Evolutionary conservation across 2,329 filamentous ascomycete species (phyloP), one percentile per base, ranked within the genome.

Genomic region (Aspergillus pseudonomiae): DNA sequence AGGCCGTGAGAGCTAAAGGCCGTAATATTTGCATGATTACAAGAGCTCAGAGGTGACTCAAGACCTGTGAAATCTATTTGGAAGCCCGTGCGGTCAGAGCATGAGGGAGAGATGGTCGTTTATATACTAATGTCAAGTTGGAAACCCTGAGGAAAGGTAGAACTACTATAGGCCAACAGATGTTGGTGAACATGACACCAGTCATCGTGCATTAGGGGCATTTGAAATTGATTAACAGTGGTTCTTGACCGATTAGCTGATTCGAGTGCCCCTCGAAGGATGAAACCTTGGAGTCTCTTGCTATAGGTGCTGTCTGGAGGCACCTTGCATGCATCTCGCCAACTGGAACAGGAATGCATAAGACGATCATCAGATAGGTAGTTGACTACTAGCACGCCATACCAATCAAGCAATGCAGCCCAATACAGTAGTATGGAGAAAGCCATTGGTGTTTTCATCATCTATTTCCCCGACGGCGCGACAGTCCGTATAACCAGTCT

Each of bases 1-100:
- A 45, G 21, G 63, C 60, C 41, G 57, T 60, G 46, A 71, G 39
- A 32, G 63, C 63, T 45, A 65, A 43, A 28, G 59, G 24, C 9
- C 50, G 43, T 7, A 65, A 46, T 28, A 59, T n/a, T 28, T 62
- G 60, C 65, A 68, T 72, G n/a, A 11, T 58, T 19, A 39, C 21
- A 48, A 5, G 57, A 30, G 4, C 36, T 16, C 11, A 16, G 11
- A 34, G 48, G 32, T 46, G 6, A n/a, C 7, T 10, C 43, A 24
- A 12, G 30, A 10, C n/a, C n/a, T 24, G n/a, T 4, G 21, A 57
- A 30, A 24, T 32, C 10, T 26, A 21, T 50, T 36, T 45, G 14
- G 45, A 32, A n/a, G 28, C 16, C 48, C 12, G 16, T 32, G 16
- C 16, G 19, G 19, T 4, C 28, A n/a, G 48, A 32, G 19, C 16